Evolutionary conservation across 225 moss, liverwort and hornwort genomes (phyloP), one percentile per base, ranked within the genome.

Genomic region (Asterella californica): DNA sequence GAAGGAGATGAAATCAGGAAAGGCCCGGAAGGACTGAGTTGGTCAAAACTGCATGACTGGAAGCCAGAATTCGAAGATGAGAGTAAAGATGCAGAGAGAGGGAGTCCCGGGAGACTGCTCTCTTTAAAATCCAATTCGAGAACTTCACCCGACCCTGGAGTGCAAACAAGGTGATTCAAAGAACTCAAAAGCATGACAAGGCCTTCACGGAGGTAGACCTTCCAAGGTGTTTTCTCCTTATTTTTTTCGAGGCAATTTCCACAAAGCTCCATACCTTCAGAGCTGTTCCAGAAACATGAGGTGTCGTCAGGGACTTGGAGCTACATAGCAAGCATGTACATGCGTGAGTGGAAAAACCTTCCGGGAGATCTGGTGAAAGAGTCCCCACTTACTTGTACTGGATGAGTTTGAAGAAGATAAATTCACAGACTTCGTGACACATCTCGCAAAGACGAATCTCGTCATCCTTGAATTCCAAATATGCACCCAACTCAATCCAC

Each of bases 381-480:
- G 11, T 38, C 32, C 37, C 14, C 29, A 83, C 87, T 88, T 83
- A 88, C 87, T 88, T 76, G 79, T 79, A 85, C 83, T 83, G 87
- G 75, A 83, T 75, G 53, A 88, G 85, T 82, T 88, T 85, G 83
- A 84, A 88, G 60, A 80, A 88, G 38, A 88, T 82, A 80, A 85
- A 88, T 81, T 88, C 87, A 74, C 87, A 88, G 29, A 85, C 78
- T 78, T 84, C 79, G 57, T 88, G 82, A 75, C 87, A 88, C 62
- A 64, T 62, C 49, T 85, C 83, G 25, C 87, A 88, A 0, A 88
- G 78, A 52, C 83, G 84, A 73, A 88, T 80, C 77, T 85, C 87
- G 52, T 88, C 83, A 76, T 88, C 87, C 81, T 84, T 82, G 63
- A 88, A 88, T 79, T 88, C 87, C 72, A 81, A 72, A 68, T 88